Percentiles rank a stretch among this genome's conserved stretches.
Evolutionary conservation across 2,329 filamentous ascomycete genomes (phyloP).

Genomic region (Cercospora sesami): DNA sequence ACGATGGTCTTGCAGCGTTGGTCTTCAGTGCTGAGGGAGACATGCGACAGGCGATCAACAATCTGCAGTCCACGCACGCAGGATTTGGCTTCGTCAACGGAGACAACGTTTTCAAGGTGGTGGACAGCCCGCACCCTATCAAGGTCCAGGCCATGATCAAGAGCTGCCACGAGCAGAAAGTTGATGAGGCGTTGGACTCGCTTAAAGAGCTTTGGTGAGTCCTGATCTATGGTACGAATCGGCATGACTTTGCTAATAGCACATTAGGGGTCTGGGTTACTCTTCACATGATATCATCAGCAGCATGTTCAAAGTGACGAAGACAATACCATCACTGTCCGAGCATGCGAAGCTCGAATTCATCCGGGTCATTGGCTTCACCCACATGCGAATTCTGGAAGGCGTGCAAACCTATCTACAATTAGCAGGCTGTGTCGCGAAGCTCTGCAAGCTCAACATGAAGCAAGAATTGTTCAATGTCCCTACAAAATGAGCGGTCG

Average conservation of each 20-base stretch:
- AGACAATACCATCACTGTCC: slow-evolving; percentile 86
- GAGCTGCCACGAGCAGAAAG: slow-evolving; percentile 87
- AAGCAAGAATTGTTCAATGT: slow-evolving; percentile 75
- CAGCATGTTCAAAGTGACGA: slow-evolving; percentile 98
- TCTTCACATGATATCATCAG: slow-evolving; percentile 99
- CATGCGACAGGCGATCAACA: slow-evolving; percentile 99
- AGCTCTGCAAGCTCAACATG: slow-evolving; percentile 95
- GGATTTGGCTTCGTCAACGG: slow-evolving; percentile 97
- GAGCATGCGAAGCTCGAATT: slow-evolving; percentile 97
- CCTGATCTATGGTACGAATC: neutral
- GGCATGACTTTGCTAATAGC: slow-evolving; percentile 15
- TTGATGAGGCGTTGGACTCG: slow-evolving; percentile 82
- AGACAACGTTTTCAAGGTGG: slow-evolving; percentile 96
- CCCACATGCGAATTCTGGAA: slow-evolving; percentile 98
- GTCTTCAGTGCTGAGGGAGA: slow-evolving; percentile 97
- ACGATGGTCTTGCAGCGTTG: slow-evolving; percentile 91
- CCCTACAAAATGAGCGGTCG: slow-evolving; percentile 31
- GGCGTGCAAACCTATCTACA: slow-evolving; percentile 94
- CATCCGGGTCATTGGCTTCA: slow-evolving; percentile 92
- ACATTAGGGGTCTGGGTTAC: slow-evolving; percentile 73
- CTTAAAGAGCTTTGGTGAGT: slow-evolving; percentile 81
- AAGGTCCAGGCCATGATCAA: slow-evolving; percentile 99
- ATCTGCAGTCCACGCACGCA: slow-evolving; percentile 86
- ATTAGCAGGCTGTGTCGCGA: slow-evolving; percentile 85
- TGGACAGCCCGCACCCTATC: slow-evolving; percentile 94